Conservation (phyloP, 2,329 filamentous ascomycete species). For the Colletotrichum gloeosporioides region DNA sequence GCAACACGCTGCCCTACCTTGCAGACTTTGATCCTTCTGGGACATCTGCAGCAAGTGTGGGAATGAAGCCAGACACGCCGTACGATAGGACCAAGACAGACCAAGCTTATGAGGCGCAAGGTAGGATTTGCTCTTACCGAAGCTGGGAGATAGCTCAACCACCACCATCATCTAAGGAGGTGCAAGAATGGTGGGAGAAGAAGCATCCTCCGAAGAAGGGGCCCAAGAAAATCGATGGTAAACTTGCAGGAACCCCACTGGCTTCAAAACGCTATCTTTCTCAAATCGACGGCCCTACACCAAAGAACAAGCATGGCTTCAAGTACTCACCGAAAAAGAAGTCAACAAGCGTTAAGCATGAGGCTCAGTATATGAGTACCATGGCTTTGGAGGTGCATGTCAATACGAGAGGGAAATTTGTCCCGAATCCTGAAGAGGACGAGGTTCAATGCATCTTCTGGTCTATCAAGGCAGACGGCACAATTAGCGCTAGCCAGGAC, state of each 20-base stretch:
- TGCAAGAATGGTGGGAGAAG: conserved; percentile 69
- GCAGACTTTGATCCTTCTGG: conserved; percentile 76
- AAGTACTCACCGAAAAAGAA: conserved; percentile 82
- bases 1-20: conserved; percentile 78
- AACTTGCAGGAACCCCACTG: conserved; percentile 18
- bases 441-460: conserved; percentile 90
- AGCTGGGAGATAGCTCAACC: conserved; percentile 78
- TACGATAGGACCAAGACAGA: conserved; percentile 59
- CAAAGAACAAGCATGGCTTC: conserved; percentile 80
- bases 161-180: conserved; percentile 75
- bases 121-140: conserved; percentile 61
- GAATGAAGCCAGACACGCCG: conserved; percentile 50
- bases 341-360: conserved; percentile 79
- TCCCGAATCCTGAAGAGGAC: conserved; percentile 90
- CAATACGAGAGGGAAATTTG: conserved; percentile 80
- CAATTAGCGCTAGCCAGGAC: conserved; percentile 51
- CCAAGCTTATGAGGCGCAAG: conserved; percentile 52
- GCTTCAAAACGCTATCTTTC: conserved; percentile 59
- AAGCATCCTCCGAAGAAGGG: conserved; percentile 26
- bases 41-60: conserved; percentile 57
- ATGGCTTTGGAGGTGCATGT: conserved; percentile 95
- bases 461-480: conserved; percentile 81
- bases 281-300: conserved; percentile 89
- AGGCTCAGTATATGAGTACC: conserved; percentile 92
- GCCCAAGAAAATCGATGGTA: conserved; percentile 17